Percentiles rank a stretch among this genome's conserved stretches.
Evolutionary conservation across 2,329 filamentous ascomycete genomes (phyloP).

Genomic region (Botryosphaeria dothidea): DNA sequence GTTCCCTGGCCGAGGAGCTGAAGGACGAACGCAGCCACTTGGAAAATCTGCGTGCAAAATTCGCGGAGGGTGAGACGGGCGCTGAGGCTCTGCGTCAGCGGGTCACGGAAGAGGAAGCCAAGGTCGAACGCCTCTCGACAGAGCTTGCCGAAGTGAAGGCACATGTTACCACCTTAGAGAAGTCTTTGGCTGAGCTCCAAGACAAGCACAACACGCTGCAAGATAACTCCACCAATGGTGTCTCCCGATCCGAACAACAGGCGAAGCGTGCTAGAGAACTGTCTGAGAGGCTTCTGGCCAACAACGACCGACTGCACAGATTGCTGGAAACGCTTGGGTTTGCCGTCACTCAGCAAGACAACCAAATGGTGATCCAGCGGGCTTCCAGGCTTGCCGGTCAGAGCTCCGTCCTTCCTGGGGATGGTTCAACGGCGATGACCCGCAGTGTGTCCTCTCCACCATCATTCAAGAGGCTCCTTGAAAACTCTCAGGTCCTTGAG

Average conservation of each 20-base stretch:
- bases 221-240: conserved; percentile 36
- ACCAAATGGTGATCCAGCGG: conserved; percentile 74
- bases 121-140: conserved; percentile 66
- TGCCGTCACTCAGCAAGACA: conserved; percentile 72
- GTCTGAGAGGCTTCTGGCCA: conserved; percentile 77
- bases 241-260: conserved; percentile 48
- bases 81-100: conserved; percentile 76
- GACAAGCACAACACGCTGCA: conserved; percentile 63
- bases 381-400: conserved; percentile 55
- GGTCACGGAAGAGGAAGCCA: conserved; percentile 73
- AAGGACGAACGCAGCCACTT: conserved; percentile 70
- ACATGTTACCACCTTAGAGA: conserved; percentile 73
- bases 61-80: conserved; percentile 81
- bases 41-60: conserved; percentile 65
- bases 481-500: conserved; percentile 67
- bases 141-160: conserved; percentile 74
- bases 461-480: conserved; percentile 56
- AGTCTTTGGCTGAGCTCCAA: conserved; percentile 69
- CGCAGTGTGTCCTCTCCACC: conserved; percentile 46
- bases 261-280: conserved; percentile 77
- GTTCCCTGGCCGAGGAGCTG: conserved; percentile 53
- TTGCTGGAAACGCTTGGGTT: conserved; percentile 88
- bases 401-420: conserved; percentile 48
- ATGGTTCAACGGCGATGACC: conserved; percentile 34
- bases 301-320: conserved; percentile 80